Base-by-base conservation (phyloP, 495 filamentous ascomycete species). In the Podospora bellae-mahoneyi region DNA sequence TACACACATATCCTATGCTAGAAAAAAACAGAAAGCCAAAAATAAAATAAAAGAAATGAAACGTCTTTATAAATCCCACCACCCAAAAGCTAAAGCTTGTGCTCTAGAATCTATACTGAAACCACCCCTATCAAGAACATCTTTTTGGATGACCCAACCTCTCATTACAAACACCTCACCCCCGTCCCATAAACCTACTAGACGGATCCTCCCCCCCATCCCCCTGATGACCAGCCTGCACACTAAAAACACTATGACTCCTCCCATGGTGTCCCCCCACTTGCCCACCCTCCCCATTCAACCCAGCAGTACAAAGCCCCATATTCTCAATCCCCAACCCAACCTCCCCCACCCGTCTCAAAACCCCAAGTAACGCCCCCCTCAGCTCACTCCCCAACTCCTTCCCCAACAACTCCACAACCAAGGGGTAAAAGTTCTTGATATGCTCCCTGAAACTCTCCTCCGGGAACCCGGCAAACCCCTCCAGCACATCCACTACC, bases 401-500 rank as follows among this genome's bases (percentile, higher is more conserved):
- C 57, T 92, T 89, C 63, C 85, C 84, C 58, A 99, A 79, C n/a
- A 98, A 75, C 62, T 96, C 94, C 1, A 98, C 86, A 20, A 85
- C 85, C 5, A 97, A 80, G 2, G 95, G 92, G 73, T 97, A 97
- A 78, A 99, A 97, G 1, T 84, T 88, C 48, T 85, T 81, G 16
- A 97, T 84, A 67, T 97, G 88, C 64, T 88, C 89, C 65, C 86
- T 85, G 71, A 99, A 98, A 61, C 88, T 92, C 48, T 90, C 88
- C n/a, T 83, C 81, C 0, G 92, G 91, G 80, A 97, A 98, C 57
- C 90, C 90, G 9, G 88, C 91, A 75, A 94, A 98, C 1, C 96
- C 94, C 70, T 99, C 94, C 39, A 99, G 82, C n/a, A 99, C 95
- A 75, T 97, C 95, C 7, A 99, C 93, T 3, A 99, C 95, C 1